Conservation (phyloP, 768 basidiomycete species). For the Boletus rex-veris region DNA sequence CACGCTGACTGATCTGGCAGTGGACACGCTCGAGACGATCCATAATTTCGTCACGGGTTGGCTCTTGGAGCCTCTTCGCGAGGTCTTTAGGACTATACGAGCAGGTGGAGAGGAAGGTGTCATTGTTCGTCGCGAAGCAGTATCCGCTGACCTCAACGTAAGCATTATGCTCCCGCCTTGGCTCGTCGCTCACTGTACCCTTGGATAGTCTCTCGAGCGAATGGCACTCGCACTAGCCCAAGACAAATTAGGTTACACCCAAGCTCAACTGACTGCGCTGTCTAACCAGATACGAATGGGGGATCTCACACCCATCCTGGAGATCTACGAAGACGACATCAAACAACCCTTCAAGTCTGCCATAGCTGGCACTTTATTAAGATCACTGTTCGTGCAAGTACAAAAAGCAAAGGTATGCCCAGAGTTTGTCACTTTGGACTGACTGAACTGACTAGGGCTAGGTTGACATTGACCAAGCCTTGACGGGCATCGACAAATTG, state of each 20-base stretch:
- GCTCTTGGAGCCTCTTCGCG: conserved; percentile 82
- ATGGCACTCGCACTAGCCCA: conserved; percentile 85
- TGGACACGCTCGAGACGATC: conserved; percentile 63
- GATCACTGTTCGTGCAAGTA: conserved; percentile 86
- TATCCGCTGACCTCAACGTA: conserved; percentile 83
- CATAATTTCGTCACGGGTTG: conserved; percentile 76
- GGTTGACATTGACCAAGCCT: conserved; percentile 90
- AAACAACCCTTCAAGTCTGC: conserved; percentile 81
- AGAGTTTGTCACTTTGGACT: background rate
- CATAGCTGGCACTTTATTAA: conserved; percentile 72
- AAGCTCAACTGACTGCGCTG: conserved; percentile 61
- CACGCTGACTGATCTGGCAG: conserved; percentile 50
- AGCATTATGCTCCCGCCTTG: conserved; percentile 14
- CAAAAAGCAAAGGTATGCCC: conserved; percentile 85
- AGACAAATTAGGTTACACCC: conserved; percentile 69
- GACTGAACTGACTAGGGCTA: conserved; percentile 26
- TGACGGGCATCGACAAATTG: conserved; percentile 89
- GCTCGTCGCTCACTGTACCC: background rate
- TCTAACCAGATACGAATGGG: conserved; percentile 67
- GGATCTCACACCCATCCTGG: conserved; percentile 82
- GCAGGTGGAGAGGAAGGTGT: conserved; percentile 72
- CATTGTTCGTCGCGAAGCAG: conserved; percentile 76
- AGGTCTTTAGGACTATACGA: conserved; percentile 78
- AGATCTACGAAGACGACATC: conserved; percentile 91
- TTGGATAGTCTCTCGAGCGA: conserved; percentile 77